Percentiles rank a stretch among this genome's conserved stretches.
These are phyloP conservation scores for Aristolochia fimbriata DNA, from an alignment of 164 flowering plant genomes.

Conservation along the genomic window DNA sequence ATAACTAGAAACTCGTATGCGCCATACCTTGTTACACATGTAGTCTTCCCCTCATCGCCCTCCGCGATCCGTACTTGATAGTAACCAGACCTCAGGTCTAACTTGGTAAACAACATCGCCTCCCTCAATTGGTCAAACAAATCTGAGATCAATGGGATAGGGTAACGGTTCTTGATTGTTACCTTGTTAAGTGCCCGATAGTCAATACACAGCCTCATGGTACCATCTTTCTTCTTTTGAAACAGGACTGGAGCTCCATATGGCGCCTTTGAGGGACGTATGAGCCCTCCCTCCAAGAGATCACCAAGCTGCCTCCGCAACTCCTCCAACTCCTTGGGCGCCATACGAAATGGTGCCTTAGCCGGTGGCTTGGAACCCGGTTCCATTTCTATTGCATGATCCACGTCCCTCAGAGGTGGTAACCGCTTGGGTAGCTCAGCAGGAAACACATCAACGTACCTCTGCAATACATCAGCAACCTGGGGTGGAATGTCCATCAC, in stretches of 20 bases:
- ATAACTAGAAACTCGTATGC: constrained; percentile 8
- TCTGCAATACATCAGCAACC: background rate
- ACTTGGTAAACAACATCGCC: background rate
- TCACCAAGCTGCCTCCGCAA: background rate
- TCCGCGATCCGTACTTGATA: constrained; percentile 4
- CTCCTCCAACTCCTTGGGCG: background rate
- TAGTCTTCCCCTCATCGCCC: background rate
- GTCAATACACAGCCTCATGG: background rate
- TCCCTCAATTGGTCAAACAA: background rate
- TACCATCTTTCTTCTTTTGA: background rate
- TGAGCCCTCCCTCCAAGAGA: too few relatives aligned
- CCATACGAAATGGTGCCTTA: too few relatives aligned
- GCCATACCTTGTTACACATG: too few relatives aligned
- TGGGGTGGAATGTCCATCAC: too few relatives aligned
- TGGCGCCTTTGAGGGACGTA: background rate
- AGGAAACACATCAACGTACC: background rate
- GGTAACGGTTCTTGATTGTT: constrained; percentile 3
- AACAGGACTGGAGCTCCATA: background rate
- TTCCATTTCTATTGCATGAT: constrained; percentile 2
- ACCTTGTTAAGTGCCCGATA: too few relatives aligned
- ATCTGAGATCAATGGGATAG: background rate
- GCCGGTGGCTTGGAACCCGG: too few relatives aligned
- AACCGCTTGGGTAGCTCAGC: background rate
- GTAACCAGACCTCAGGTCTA: constrained; percentile 7
- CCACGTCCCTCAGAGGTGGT: background rate